A percentile compares a stretch with the other conserved stretches of the same genome.
These are phyloP conservation scores for Aspergillus asperescens DNA, from an alignment of 495 filamentous ascomycete species.

Conservation along the genomic window DNA sequence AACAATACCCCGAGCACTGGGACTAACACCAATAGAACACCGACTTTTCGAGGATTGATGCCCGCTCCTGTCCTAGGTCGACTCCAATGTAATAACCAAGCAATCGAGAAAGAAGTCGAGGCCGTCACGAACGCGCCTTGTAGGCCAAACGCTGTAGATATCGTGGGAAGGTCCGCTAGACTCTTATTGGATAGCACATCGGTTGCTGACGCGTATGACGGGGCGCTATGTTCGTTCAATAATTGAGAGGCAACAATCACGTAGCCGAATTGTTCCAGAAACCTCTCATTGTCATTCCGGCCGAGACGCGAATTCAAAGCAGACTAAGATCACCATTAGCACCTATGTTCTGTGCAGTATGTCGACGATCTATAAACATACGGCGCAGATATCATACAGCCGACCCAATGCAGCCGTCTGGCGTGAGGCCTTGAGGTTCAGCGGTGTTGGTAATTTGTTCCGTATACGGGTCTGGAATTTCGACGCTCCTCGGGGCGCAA, in stretches of 20 bases:
- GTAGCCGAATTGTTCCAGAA: conserved; percentile 94
- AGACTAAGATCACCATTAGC: conserved; percentile 24
- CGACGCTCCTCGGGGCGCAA: conserved; percentile 70
- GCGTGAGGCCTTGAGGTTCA: conserved; percentile 52
- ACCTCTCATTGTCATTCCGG: conserved; percentile 74
- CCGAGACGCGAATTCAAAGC: conserved; percentile 68
- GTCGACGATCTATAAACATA: too few species aligned
- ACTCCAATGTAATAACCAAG: conserved; percentile 68
- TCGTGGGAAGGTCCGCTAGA: conserved; percentile 32
- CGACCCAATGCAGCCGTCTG: conserved; percentile 43
- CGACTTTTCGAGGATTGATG: conserved; percentile 43
- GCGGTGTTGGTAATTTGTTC: conserved; percentile 55
- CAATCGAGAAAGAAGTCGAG: conserved; percentile 60
- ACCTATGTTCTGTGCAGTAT: background rate
- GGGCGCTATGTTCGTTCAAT: conserved; percentile 60
- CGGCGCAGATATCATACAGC: conserved; percentile 56
- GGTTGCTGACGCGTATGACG: conserved; percentile 42
- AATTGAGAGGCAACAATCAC: conserved; percentile 93
- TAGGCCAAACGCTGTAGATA: conserved; percentile 43
- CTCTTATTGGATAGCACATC: conserved; percentile 35
- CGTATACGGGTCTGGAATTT: conserved; percentile 63
- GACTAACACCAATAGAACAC: conserved; percentile 53
- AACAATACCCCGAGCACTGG: conserved; percentile 51
- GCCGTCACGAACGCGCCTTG: conserved; percentile 49
- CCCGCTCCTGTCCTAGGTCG: conserved; percentile 31